A percentile compares a stretch with the other conserved stretches of the same genome.
Evolutionary conservation across 768 basidiomycete species (phyloP).

Genomic region (Tulasnella sp.): DNA sequence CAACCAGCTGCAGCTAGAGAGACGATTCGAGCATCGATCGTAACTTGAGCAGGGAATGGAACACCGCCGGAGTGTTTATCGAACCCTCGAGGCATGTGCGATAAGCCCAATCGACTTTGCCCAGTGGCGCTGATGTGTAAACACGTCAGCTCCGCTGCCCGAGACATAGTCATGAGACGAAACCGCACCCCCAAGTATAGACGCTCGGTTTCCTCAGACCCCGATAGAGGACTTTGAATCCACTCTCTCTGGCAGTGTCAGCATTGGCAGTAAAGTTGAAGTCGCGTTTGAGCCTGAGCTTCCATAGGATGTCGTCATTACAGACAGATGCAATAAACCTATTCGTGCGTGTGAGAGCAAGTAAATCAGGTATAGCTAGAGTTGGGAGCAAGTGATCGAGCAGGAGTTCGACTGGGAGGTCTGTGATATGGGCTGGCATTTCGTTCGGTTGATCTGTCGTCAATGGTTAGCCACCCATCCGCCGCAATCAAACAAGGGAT

Average conservation of each 20-base stretch:
- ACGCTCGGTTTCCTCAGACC: slow-evolving; percentile 41
- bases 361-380: slow-evolving; percentile 45
- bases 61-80: slow-evolving; percentile 31
- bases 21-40: slow-evolving; percentile 55
- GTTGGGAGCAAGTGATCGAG: slow-evolving; percentile 49
- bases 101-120: slow-evolving; percentile 55
- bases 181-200: slow-evolving; percentile 51
- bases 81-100: slow-evolving; percentile 28
- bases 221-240: slow-evolving; percentile 73
- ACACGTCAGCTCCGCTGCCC: background rate
- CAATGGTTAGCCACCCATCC: no score
- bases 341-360: slow-evolving; percentile 50
- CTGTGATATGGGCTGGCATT: slow-evolving; percentile 26
- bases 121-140: slow-evolving; percentile 40
- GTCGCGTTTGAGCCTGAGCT: slow-evolving; percentile 51
- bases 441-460: no score
- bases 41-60: slow-evolving; percentile 55
- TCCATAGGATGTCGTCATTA: slow-evolving; percentile 73
- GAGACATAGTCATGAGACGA: slow-evolving; percentile 34
- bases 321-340: slow-evolving; percentile 51
- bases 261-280: slow-evolving; percentile 62
- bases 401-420: slow-evolving; percentile 67
- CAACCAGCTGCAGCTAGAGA: slow-evolving; percentile 72
- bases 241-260: slow-evolving; percentile 60
- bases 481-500: no score